A percentile compares a stretch with the other conserved stretches of the same genome.
phyloP scores from a whole-genome alignment of 2,329 filamentous ascomycete genomes.

The Sarocladium brachiariae region DNA sequence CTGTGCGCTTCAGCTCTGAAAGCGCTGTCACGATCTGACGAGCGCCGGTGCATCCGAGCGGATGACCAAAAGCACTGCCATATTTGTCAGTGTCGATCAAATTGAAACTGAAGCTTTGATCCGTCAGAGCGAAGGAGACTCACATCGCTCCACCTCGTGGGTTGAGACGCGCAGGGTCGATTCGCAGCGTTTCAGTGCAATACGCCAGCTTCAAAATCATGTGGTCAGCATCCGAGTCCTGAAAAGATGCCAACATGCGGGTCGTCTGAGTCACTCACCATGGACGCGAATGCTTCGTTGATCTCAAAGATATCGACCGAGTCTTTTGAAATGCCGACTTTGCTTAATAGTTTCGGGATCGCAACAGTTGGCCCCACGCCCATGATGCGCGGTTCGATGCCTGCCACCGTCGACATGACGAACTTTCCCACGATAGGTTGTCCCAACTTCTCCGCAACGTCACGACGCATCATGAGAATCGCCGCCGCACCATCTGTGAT shows the following conservation, averaged over 20 bases:
- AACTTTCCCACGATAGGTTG: slow-evolving; percentile 70
- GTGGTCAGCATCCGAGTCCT: not conserved
- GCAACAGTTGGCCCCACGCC: slow-evolving; percentile 55
- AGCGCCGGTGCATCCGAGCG: slow-evolving; percentile 15
- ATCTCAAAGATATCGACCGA: slow-evolving; percentile 59
- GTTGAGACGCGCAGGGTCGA: not conserved
- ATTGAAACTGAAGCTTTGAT: not conserved
- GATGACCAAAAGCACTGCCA: slow-evolving; percentile 14
- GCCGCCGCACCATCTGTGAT: slow-evolving; percentile 68
- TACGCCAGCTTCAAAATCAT: not conserved
- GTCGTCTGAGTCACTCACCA: slow-evolving; percentile 45
- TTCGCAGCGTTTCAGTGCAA: not conserved
- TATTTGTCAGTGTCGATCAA: not conserved
- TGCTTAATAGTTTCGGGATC: slow-evolving; percentile 22
- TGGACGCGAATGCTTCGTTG: slow-evolving; percentile 71
- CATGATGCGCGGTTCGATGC: slow-evolving; percentile 63
- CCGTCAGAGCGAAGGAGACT: not conserved
- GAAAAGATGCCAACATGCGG: not conserved
- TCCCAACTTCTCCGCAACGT: slow-evolving; percentile 58
- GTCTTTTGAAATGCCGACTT: slow-evolving; percentile 48
- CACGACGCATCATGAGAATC: slow-evolving; percentile 64
- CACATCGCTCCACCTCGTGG: slow-evolving; percentile 13
- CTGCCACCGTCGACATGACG: slow-evolving; percentile 63
- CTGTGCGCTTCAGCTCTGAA: slow-evolving; percentile 8
- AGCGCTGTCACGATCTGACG: slow-evolving; percentile 13